Conservation (phyloP, 768 basidiomycete genomes). For the Glaciozyma martinii region DNA sequence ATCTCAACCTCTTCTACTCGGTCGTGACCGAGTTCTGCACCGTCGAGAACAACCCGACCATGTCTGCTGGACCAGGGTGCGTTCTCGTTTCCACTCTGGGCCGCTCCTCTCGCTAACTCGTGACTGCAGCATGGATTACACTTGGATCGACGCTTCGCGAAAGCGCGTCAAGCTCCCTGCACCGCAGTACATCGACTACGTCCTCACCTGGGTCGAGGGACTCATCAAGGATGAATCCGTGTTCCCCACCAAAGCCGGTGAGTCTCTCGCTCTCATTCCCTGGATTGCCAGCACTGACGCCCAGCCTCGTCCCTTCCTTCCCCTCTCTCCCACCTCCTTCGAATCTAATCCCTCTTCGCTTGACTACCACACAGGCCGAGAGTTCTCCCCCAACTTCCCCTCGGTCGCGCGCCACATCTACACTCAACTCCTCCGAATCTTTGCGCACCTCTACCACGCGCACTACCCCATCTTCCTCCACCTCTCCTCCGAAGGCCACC, state of each 20-base stretch:
- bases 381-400: constrained; percentile 81
- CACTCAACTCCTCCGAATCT: constrained; percentile 90
- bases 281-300: background rate
- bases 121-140: constrained; percentile 67
- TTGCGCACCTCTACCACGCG: constrained; percentile 93
- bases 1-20: constrained; percentile 93
- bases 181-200: constrained; percentile 94
- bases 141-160: constrained; percentile 86
- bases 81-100: constrained; percentile 36
- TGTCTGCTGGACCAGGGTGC: constrained; percentile 79
- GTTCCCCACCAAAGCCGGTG: constrained; percentile 93
- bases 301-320: background rate
- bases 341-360: too few relatives aligned
- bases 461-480: constrained; percentile 81
- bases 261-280: constrained; percentile 32
- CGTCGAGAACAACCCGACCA: constrained; percentile 74
- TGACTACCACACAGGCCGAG: constrained; percentile 54
- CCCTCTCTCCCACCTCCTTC: background rate
- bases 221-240: constrained; percentile 85
- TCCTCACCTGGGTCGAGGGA: constrained; percentile 94
- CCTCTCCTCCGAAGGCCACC: constrained; percentile 69
- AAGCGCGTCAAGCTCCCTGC: constrained; percentile 80
- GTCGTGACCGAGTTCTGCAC: constrained; percentile 90
- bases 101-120: background rate
- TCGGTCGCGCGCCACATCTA: constrained; percentile 84